These are phyloP conservation scores for Vigna hirtella DNA, from an alignment of 306 rosid species.

Conservation along the genomic window DNA sequence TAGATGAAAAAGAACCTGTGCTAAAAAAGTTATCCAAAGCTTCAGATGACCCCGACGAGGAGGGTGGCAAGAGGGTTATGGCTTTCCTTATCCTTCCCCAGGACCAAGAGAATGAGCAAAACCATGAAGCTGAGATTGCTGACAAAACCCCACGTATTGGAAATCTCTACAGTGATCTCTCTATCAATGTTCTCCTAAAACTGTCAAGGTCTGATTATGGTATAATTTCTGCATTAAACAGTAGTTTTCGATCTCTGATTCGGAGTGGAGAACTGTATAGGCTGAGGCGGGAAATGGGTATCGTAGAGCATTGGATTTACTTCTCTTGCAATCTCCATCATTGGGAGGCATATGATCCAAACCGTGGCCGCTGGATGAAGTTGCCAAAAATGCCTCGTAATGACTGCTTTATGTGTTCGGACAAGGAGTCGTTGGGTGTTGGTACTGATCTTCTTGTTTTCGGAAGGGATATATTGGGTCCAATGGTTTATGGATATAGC, in stretches of 20 bases:
- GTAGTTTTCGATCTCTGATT: slow-evolving; percentile 60
- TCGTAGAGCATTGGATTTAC: slow-evolving; percentile 80
- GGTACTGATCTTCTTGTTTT: slow-evolving; percentile 87
- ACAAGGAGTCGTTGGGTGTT: slow-evolving; percentile 86
- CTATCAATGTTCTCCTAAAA: slow-evolving; percentile 60
- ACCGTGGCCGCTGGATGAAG: slow-evolving; percentile 56
- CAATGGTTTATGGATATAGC: slow-evolving; percentile 63
- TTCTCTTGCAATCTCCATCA: slow-evolving; percentile 67
- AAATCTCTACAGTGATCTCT: slow-evolving; percentile 65
- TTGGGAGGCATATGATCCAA: slow-evolving; percentile 86
- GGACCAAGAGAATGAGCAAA: slow-evolving; percentile 46
- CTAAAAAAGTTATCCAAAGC: slow-evolving; percentile 52
- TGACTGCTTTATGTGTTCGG: slow-evolving; percentile 67
- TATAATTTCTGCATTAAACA: slow-evolving; percentile 61
- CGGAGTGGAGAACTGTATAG: slow-evolving; percentile 65
- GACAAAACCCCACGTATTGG: slow-evolving; percentile 53
- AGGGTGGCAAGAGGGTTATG: slow-evolving; percentile 26
- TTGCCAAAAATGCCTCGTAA: slow-evolving; percentile 65
- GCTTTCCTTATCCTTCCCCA: slow-evolving; percentile 33
- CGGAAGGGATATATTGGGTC: slow-evolving; percentile 63
- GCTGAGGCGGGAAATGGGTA: slow-evolving; percentile 59
- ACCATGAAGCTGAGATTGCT: slow-evolving; percentile 30
- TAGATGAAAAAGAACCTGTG: slow-evolving; percentile 30
- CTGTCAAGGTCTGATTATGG: slow-evolving; percentile 80
- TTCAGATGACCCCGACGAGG: slow-evolving; percentile 40